Base-by-base conservation (phyloP, 495 filamentous ascomycete genomes). In the Hypomontagnella submonticulosa region DNA sequence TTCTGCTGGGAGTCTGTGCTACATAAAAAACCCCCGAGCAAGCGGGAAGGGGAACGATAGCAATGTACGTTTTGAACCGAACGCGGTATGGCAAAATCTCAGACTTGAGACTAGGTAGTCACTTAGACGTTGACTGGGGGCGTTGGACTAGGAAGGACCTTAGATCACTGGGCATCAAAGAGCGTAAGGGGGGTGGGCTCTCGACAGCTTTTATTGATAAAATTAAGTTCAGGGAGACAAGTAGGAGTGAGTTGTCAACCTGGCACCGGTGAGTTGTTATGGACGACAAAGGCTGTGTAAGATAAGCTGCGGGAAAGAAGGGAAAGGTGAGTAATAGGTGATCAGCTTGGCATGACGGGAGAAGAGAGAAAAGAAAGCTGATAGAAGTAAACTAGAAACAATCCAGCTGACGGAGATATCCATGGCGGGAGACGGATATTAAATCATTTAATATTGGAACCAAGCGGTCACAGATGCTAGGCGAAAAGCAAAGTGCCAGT, bases 401-500 rank as follows among this genome's bases (percentile, higher is more conserved):
- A 42, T 38, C 56, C 66, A 67, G 64, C 47, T 30, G 44, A 59
- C 48, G 38, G 62, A 63, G 33, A 50, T 53, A 60, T 65, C 69
- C 71, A 74, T 72, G 71, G 63, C 63, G 69, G 68, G 47, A 61
- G 70, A 73, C 66, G 71, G 69, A 74, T 72, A 74, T 74, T 67
- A 74, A 73, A 57, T 72, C 58, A 70, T 74, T 70, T 72, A 74
- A 74, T 74, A 72, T 70, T 68, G 33, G 66, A 66, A 70, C 65
- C 69, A 66, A n/a, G 71, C 71, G 71, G 71, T 74, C 69, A 74
- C 71, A 74, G 60, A 62, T 62, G 68, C 61, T 71, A 71, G 69
- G 71, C 71, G 69, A 69, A 69, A 72, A 72, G 60, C 63, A 72
- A 66, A 73, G 55, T 23, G 55, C 18, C 50, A 32, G 68, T 38